Evolutionary conservation across 257 asterid genomes (phyloP), one percentile per base, ranked within the genome.

Genomic region (Salvia hispanica): DNA sequence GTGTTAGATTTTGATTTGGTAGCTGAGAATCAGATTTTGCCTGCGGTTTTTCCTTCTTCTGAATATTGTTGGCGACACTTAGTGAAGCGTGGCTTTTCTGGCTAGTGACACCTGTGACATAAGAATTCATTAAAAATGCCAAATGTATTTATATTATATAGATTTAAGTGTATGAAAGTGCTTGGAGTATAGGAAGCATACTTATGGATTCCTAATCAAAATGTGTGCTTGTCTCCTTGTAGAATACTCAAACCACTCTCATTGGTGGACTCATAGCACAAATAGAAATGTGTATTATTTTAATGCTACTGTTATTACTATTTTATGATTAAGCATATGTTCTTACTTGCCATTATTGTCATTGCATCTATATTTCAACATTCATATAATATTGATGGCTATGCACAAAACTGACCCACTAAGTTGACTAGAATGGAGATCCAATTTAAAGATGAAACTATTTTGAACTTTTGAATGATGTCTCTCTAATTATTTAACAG

Each of bases 121-220:
- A 5, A 2, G 7, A n/a, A 51, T 12, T 47, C 25, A 60, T 67
- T 40, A 6, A 36, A 16, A 18, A 14, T 43, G 6, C 4, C 9
- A 51, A 28, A 48, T 39, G 1, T 11, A 3, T 54, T n/a, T 9
- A 54, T 25, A 25, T 25, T 25, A 34, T 54, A 11, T 21, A 7
- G 6, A 37, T 14, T 8, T 7, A 25, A 25, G 65, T 39, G 7
- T 39, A 7, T 8, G 2, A 14, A 53, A 66, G 73, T 79, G 86
- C 66, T 79, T 76, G 77, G 77, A 21, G 69, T 31, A 43, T 8
- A 53, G 82, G 83, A 54, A 51, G 71, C 74, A 66, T 40, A 54
- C 60, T 58, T 8, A 50, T 18, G 69, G 70, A 69, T 69, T 64
- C 76, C 63, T 64, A 64, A 43, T 43, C 0, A 44, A 62, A 21